Evolutionary conservation across 345 rosid species (phyloP).

Genomic region (Eucalyptus paniculata): DNA sequence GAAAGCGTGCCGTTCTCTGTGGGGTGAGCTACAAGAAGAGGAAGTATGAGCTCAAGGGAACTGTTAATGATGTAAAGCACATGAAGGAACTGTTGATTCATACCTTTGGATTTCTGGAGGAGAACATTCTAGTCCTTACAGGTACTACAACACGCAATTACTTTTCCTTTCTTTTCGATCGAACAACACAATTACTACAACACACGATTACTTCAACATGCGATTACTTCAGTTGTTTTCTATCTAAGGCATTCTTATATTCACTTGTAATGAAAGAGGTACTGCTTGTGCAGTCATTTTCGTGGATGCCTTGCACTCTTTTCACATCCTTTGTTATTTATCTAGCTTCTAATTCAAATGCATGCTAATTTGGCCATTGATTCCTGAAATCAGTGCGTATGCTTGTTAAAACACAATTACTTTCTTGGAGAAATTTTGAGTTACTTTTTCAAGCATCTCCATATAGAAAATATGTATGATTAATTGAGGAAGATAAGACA

Average conservation of each 20-base stretch:
- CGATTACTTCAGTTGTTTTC: background rate
- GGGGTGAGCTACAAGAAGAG: conserved; percentile 25
- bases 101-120: conserved; percentile 1
- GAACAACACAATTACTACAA: background rate
- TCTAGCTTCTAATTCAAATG: background rate
- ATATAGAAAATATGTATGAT: background rate
- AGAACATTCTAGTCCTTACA: conserved; percentile 32
- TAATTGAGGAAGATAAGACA: background rate
- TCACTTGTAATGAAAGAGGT: background rate
- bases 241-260: background rate
- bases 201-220: too few relatives aligned
- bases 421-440: background rate
- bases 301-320: background rate
- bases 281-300: background rate
- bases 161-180: too few relatives aligned
- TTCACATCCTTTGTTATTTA: background rate
- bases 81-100: conserved; percentile 26
- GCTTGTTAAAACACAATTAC: background rate
- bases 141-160: background rate
- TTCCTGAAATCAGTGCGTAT: background rate
- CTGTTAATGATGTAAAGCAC: conserved; percentile 29
- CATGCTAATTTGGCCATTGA: background rate
- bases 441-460: background rate
- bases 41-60: conserved; percentile 40
- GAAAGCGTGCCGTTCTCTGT: conserved; percentile 36